These are phyloP conservation scores for Babesia caballi DNA, from an alignment of 169 alveolate genomes.

Conservation along the genomic window DNA sequence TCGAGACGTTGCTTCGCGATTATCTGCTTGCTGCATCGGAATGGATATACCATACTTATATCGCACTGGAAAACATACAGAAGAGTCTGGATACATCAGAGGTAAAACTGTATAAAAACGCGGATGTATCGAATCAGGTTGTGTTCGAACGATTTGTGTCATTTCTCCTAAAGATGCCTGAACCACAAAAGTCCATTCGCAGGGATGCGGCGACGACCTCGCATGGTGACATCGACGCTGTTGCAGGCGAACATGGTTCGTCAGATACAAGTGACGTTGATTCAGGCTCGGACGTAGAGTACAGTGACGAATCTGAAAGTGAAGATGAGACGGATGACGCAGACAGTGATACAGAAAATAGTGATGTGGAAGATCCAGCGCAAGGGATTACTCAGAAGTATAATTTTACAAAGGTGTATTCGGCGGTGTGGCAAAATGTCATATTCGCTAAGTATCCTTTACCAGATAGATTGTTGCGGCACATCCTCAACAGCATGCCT, in stretches of 20 bases:
- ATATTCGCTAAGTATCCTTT: background rate
- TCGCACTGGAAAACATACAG: conserved; percentile 5
- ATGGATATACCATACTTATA: background rate
- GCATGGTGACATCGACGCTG: too few relatives aligned
- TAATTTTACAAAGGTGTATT: conserved; percentile 7
- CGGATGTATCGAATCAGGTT: background rate
- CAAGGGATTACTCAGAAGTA: background rate
- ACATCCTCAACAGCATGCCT: conserved; percentile 45
- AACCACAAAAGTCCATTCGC: background rate
- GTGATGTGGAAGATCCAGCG: background rate
- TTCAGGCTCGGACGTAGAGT: conserved; percentile 16
- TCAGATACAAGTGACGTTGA: background rate
- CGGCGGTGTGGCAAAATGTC: conserved; percentile 40
- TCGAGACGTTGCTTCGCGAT: background rate
- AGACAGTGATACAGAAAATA: background rate
- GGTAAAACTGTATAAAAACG: background rate
- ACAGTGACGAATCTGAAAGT: background rate
- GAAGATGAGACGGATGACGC: background rate
- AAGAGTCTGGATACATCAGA: background rate
- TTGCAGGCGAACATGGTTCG: too few relatives aligned
- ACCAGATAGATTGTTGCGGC: background rate
- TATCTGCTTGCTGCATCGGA: background rate
- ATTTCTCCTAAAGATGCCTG: background rate
- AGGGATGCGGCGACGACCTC: too few relatives aligned
- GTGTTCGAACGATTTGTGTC: background rate